Percentiles rank a stretch among this genome's conserved stretches.
Evolutionary conservation across 2,329 filamentous ascomycete species (phyloP).

Genomic region (Mariannaea sp.): DNA sequence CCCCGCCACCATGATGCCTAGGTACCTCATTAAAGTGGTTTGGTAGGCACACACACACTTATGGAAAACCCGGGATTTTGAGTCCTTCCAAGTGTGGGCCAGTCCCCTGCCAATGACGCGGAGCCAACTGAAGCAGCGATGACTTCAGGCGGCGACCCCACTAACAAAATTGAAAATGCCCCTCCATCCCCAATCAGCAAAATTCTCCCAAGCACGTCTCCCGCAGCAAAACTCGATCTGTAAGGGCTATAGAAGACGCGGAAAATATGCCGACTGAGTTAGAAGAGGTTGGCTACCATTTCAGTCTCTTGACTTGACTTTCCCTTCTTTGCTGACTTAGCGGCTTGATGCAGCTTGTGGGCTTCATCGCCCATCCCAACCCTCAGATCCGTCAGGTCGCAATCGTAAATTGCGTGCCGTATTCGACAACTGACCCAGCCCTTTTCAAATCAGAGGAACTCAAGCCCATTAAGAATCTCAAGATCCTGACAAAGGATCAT

Average conservation of each 20-base stretch:
- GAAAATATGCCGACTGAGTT: constrained; percentile 72
- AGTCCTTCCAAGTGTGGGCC: no score
- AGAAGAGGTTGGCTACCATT: constrained; percentile 64
- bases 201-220: constrained; percentile 24
- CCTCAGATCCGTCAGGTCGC: constrained; percentile 87
- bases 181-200: constrained; percentile 35
- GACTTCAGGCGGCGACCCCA: constrained; percentile 38
- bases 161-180: constrained; percentile 35
- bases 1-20: constrained; percentile 23
- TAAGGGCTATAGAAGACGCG: constrained; percentile 1
- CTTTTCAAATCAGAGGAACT: constrained; percentile 85
- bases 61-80: background rate
- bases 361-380: constrained; percentile 91
- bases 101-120: constrained; percentile 26
- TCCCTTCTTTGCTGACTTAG: constrained; percentile 18
- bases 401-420: constrained; percentile 84
- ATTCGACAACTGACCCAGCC: constrained; percentile 70
- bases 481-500: constrained; percentile 84
- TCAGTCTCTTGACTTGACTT: background rate
- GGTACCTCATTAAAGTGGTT: no score
- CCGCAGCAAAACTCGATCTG: constrained; percentile 26
- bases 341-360: constrained; percentile 70
- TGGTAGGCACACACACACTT: no score
- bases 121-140: constrained; percentile 36
- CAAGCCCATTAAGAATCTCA: constrained; percentile 82